Percentiles rank a stretch among this genome's conserved stretches.
Conservation (phyloP, 148 eudicot genomes). For the Polygonum maritimum region DNA sequence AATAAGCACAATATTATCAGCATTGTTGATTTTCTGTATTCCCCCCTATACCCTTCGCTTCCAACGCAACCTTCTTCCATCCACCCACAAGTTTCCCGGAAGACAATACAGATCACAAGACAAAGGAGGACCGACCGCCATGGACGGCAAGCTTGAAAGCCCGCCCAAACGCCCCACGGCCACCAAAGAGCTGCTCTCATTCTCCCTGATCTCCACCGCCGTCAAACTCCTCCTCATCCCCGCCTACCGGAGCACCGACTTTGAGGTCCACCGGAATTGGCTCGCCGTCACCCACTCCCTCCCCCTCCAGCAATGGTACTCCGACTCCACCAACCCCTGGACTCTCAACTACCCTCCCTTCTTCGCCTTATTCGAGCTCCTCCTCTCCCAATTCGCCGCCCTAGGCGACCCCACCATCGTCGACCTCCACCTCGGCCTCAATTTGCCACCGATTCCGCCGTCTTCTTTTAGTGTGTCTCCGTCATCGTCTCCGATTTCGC, state of each 20-base stretch:
- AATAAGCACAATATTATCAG: no score
- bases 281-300: slow-evolving; percentile 75
- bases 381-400: slow-evolving; percentile 51
- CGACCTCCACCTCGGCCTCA: slow-evolving; percentile 46
- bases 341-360: slow-evolving; percentile 96
- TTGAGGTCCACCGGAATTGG: slow-evolving; percentile 96
- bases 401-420: slow-evolving; percentile 49
- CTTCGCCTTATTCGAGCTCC: slow-evolving; percentile 68
- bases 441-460: slow-evolving; percentile 27
- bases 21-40: no score
- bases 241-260: slow-evolving; percentile 83
- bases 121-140: slow-evolving; percentile 9
- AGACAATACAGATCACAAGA: no score
- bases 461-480: slow-evolving; percentile 51
- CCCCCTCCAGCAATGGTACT: slow-evolving; percentile 63
- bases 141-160: slow-evolving; percentile 14
- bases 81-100: no score
- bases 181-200: slow-evolving; percentile 36
- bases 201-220: slow-evolving; percentile 38
- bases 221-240: slow-evolving; percentile 73
- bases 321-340: slow-evolving; percentile 68
- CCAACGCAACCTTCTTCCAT: no score
- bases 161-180: slow-evolving; percentile 1
- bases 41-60: no score
- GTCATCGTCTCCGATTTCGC: slow-evolving; percentile 46